Evolutionary conservation across 2,329 filamentous ascomycete genomes (phyloP), one percentile per base, ranked within the genome.

Genomic region (Aureobasidium namibiae): DNA sequence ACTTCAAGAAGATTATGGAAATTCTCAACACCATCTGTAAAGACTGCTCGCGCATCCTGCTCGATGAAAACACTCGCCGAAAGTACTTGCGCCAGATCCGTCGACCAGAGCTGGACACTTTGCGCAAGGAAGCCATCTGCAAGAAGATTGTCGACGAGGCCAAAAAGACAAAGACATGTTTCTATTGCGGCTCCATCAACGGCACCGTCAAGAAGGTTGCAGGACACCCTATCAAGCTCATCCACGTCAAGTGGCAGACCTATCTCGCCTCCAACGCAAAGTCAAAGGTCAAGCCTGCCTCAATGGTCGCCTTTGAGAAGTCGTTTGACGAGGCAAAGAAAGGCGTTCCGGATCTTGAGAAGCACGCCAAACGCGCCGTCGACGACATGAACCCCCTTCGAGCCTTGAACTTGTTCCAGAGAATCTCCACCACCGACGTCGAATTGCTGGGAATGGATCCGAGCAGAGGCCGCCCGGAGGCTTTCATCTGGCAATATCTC

Each of bases 21-120:
- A 92, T 96, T 59, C 80, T 99, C 24, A 92, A 97, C 71, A 88
- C 94, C 68, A 95, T 99, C 64, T 99, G 94, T 85, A 99, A 96
- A 72, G 78, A 92, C 69, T 99, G 94, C 71, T 89, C 90, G 24
- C 83, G 83, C 62, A 87, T 97, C 7, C 76, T 99, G 59, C 81
- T 99, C 24, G 84, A 88, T 38, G 91, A 96, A 70, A 77, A 82
- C 21, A 90, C 95, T 67, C 85, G 90, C 64, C 85, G 89, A 41
- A 75, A 80, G 3, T 95, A 87, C 65, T 78, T 96, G n/a, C 88
- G 84, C 62, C 87, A 91, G 65, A 79, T 97, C 69, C 83, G 92
- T 63, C 82, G 86, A 24, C 90, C 90, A 0, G 85, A 87, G 38
- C 83, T 96, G 67, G 94, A 99, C 72, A 96, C 92, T 65, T 78